These are phyloP conservation scores for Rauvolfia tetraphylla DNA, from an alignment of 257 asterid genomes.

Conservation along the genomic window DNA sequence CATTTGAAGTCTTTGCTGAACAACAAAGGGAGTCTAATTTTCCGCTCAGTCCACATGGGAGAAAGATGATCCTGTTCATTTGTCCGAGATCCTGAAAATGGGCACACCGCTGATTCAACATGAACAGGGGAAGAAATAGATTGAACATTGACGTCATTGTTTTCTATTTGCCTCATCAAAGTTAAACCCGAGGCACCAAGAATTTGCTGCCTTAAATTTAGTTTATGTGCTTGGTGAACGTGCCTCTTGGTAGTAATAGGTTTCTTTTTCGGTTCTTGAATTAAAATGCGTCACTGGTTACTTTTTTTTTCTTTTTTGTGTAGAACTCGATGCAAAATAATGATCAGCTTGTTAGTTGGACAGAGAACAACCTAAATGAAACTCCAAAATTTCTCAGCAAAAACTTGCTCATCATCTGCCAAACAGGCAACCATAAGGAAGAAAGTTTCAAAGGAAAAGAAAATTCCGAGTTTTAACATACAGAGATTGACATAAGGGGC, in stretches of 20 bases:
- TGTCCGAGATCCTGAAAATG: background rate
- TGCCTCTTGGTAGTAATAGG: no score
- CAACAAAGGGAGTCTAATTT: background rate
- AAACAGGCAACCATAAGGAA: background rate
- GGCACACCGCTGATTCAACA: no score
- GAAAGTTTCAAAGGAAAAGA: background rate
- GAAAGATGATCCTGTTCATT: background rate
- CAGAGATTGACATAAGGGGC: background rate
- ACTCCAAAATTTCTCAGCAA: background rate
- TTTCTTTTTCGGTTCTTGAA: background rate
- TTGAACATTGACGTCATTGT: no score
- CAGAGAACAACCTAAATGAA: background rate
- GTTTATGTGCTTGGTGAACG: no score
- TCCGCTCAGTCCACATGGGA: background rate
- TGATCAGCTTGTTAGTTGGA: no score
- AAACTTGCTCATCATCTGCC: background rate
- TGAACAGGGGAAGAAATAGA: no score
- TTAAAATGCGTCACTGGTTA: no score
- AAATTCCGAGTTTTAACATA: background rate
- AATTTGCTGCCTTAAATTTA: background rate
- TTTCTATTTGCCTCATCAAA: no score
- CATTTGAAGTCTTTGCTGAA: background rate
- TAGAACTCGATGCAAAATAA: no score
- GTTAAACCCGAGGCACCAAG: background rate
- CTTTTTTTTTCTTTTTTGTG: no score